Evolutionary conservation across 2,329 filamentous ascomycete genomes (phyloP).

Genomic region (Sarocladium kiliense): DNA sequence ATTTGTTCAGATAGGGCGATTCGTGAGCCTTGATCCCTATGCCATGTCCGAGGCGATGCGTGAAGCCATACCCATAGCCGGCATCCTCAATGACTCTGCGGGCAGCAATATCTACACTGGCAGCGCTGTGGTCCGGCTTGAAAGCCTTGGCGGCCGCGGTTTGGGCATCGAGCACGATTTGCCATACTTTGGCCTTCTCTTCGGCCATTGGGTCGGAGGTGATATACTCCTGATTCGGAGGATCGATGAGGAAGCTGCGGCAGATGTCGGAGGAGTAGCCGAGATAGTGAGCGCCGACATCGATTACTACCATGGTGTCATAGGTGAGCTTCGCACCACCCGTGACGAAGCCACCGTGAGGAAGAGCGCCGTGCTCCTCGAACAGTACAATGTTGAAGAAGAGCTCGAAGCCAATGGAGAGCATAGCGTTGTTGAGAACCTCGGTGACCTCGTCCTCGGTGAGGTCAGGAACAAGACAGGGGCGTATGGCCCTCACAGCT

Average conservation of each 20-base stretch:
- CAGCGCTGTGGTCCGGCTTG: conserved; percentile 46
- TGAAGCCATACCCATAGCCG: conserved; percentile 55
- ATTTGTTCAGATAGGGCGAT: conserved; percentile 59
- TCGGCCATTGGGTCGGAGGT: conserved; percentile 21
- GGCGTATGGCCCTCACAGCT: conserved; percentile 51
- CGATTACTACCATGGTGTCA: conserved; percentile 56
- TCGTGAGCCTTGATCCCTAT: conserved; percentile 65
- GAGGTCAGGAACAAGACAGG: conserved; percentile 49
- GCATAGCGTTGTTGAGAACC: conserved; percentile 50
- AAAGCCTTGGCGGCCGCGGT: conserved; percentile 47
- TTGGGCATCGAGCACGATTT: conserved; percentile 58
- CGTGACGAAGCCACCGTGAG: conserved; percentile 48
- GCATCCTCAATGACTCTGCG: conserved; percentile 50
- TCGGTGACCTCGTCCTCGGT: conserved; percentile 53
- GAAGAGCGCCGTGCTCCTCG: conserved; percentile 47
- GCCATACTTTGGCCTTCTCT: conserved; percentile 54
- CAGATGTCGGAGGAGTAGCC: conserved; percentile 62
- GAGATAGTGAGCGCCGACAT: conserved; percentile 56
- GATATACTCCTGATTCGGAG: conserved; percentile 14
- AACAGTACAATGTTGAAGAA: conserved; percentile 64
- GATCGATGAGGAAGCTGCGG: conserved; percentile 52
- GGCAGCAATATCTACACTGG: conserved; percentile 56
- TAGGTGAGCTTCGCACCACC: conserved; percentile 44
- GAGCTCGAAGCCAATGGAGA: conserved; percentile 46
- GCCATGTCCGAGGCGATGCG: conserved; percentile 58